Evolutionary conservation across 768 basidiomycete genomes (phyloP).

Genomic region (Boletus fagicola): DNA sequence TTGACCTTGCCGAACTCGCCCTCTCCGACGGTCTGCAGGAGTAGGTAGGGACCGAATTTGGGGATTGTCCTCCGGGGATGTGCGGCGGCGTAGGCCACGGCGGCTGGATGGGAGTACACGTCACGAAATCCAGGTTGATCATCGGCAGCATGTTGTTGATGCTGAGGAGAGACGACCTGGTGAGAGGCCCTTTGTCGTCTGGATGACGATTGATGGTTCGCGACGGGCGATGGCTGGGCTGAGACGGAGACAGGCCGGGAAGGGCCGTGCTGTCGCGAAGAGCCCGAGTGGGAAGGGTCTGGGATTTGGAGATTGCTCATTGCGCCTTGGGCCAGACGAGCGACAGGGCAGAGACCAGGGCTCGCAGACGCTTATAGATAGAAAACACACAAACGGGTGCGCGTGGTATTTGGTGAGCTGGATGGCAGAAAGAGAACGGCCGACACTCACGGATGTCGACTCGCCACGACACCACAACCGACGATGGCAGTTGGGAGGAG

Average conservation of each 20-base stretch:
- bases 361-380: slow-evolving; percentile 15
- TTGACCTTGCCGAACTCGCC: slow-evolving; percentile 99
- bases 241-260: slow-evolving; percentile 61
- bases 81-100: slow-evolving; percentile 75
- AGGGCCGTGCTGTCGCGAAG: slow-evolving; percentile 42
- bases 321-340: neutral
- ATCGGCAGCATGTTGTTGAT: slow-evolving; percentile 38
- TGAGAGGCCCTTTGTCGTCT: slow-evolving; percentile 74
- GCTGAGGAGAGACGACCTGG: slow-evolving; percentile 57
- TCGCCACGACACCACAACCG: slow-evolving; percentile 1
- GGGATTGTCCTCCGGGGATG: slow-evolving; percentile 86
- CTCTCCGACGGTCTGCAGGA: slow-evolving; percentile 95
- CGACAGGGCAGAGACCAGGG: slow-evolving; percentile 1
- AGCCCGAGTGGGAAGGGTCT: slow-evolving; percentile 41
- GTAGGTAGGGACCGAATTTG: slow-evolving; percentile 92
- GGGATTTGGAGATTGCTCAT: slow-evolving; percentile 45
- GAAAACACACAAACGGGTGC: slow-evolving; percentile 25
- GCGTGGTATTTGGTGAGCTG: slow-evolving; percentile 17
- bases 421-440: slow-evolving; percentile 10
- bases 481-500: slow-evolving; percentile 12
- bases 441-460: slow-evolving; percentile 15
- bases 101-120: slow-evolving; percentile 83
- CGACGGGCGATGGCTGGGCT: slow-evolving; percentile 48
- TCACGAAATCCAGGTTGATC: slow-evolving; percentile 57
- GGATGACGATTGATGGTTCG: slow-evolving; percentile 40